These are phyloP conservation scores for Heimioporus sp. DNA, from an alignment of 768 basidiomycete genomes.

Conservation along the genomic window DNA sequence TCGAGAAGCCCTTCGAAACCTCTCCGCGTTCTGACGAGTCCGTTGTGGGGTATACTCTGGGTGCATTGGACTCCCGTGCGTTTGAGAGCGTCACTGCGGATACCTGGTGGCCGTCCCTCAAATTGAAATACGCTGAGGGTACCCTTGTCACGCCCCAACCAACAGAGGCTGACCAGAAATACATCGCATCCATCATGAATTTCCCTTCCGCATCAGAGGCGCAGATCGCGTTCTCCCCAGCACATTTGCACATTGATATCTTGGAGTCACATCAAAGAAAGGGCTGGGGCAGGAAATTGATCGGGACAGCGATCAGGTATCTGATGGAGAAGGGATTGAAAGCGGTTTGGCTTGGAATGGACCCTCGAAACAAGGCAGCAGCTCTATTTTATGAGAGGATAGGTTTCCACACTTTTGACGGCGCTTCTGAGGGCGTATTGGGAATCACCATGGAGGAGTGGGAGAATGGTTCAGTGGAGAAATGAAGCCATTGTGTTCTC, in stretches of 20 bases:
- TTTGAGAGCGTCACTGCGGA: constrained; percentile 55
- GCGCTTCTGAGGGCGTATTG: constrained; percentile 47
- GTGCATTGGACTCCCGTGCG: constrained; percentile 61
- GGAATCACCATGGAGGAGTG: constrained; percentile 51
- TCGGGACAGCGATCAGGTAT: constrained; percentile 51
- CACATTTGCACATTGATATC: constrained; percentile 77
- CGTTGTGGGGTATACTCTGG: constrained; percentile 72
- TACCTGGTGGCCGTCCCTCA: constrained; percentile 67
- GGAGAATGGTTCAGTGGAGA: constrained; percentile 15
- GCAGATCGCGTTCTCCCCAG: constrained; percentile 63
- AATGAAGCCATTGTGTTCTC: background rate
- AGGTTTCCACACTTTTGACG: constrained; percentile 59
- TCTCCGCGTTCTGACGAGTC: constrained; percentile 30
- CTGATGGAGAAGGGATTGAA: constrained; percentile 45
- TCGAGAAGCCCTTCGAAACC: constrained; percentile 36
- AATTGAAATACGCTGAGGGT: constrained; percentile 48
- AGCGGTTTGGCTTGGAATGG: constrained; percentile 67
- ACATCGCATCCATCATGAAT: constrained; percentile 34
- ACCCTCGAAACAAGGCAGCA: constrained; percentile 60
- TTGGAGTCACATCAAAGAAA: constrained; percentile 61
- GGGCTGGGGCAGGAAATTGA: constrained; percentile 70
- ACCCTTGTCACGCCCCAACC: constrained; percentile 12
- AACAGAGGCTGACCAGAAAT: constrained; percentile 27
- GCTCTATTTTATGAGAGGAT: constrained; percentile 59
- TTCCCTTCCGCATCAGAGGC: constrained; percentile 45